Evolutionary conservation across 169 alveolate genomes (phyloP).

Genomic region (Blepharisma undulans): DNA sequence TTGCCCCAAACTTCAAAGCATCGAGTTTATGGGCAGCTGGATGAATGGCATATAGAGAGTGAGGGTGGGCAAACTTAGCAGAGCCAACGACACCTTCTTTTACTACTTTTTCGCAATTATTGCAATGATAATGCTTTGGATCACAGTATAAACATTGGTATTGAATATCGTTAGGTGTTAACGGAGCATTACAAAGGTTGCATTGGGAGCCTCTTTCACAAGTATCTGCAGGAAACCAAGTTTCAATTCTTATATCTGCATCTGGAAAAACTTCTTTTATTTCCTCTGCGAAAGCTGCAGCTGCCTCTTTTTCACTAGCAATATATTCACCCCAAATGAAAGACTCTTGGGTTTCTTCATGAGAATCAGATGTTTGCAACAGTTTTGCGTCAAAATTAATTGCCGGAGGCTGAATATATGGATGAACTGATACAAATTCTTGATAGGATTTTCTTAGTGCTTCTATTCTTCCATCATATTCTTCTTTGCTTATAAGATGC

Average conservation of each 20-base stretch:
- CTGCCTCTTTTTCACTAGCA: neutral
- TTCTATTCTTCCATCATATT: neutral
- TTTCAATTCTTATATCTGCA: neutral
- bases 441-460: neutral
- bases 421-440: too few species aligned
- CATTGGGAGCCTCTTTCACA: neutral
- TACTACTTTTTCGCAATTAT: neutral
- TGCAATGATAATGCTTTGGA: slow-evolving; percentile 20
- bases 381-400: too few species aligned
- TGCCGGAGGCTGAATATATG: too few species aligned
- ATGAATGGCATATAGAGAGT: neutral
- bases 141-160: slow-evolving; percentile 4
- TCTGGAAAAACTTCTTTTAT: neutral
- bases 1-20: neutral
- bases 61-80: slow-evolving; percentile 29
- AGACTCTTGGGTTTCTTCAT: neutral
- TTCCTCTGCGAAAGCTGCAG: neutral
- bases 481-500: neutral
- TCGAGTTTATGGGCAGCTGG: slow-evolving; percentile 9
- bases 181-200: neutral
- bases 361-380: too few species aligned
- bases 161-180: neutral
- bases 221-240: neutral
- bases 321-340: neutral
- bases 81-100: neutral